Conservation (phyloP, 2,329 filamentous ascomycete species). For the Metarhizium rileyi region DNA sequence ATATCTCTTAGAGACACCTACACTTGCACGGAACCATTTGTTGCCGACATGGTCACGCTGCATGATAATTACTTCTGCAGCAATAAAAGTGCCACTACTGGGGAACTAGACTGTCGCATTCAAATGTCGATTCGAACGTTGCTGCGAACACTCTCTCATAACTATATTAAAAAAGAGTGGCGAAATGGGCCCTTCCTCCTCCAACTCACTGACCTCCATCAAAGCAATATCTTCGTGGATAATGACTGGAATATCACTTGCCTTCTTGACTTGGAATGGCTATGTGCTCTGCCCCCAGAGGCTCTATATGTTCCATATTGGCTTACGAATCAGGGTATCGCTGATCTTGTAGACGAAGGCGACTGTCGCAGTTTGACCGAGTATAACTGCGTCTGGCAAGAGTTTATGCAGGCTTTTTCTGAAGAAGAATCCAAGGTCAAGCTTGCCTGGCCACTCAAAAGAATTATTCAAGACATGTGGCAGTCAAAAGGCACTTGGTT, state of each 20-base stretch:
- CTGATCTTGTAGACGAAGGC: neutral
- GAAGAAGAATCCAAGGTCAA: neutral
- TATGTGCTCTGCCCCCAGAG: neutral
- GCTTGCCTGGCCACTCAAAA: slow-evolving; percentile 7
- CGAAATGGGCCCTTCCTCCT: slow-evolving; percentile 19
- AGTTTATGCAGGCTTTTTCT: neutral
- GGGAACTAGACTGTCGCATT: slow-evolving; percentile 12
- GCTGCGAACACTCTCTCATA: slow-evolving; percentile 15
- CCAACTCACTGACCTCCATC: slow-evolving; percentile 21
- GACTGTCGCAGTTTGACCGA: neutral
- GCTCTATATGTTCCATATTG: neutral
- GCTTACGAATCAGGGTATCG: neutral
- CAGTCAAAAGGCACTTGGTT: slow-evolving; percentile 13
- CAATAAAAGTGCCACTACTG: slow-evolving; percentile 15
- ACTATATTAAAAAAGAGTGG: slow-evolving; percentile 12
- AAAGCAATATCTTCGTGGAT: slow-evolving; percentile 26
- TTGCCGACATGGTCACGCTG: slow-evolving; percentile 15
- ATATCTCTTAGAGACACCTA: slow-evolving; percentile 22
- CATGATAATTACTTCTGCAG: slow-evolving; percentile 15
- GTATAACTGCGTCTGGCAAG: neutral
- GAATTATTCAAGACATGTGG: slow-evolving; percentile 12
- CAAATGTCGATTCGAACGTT: slow-evolving; percentile 18
- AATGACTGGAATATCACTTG: slow-evolving; percentile 7
- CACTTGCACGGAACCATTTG: slow-evolving; percentile 17
- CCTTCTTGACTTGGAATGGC: slow-evolving; percentile 2